phyloP scores from a whole-genome alignment of 2,329 filamentous ascomycete genomes.

The Beauveria rudraprayagi region DNA sequence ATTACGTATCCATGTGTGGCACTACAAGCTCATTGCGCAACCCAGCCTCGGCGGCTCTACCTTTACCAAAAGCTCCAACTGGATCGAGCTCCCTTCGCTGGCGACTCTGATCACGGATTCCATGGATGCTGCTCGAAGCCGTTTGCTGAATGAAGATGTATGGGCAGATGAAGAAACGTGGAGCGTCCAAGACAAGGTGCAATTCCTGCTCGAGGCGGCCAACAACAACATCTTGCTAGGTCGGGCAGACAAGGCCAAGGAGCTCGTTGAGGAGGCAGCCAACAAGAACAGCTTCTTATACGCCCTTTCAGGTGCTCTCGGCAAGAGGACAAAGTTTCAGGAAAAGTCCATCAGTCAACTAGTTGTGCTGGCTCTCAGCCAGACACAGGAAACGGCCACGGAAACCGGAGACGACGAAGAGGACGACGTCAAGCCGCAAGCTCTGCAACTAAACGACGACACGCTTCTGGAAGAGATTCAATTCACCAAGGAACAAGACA shows the following conservation, averaged over 20 bases:
- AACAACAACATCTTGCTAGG: slow-evolving; percentile 80
- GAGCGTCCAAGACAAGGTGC: slow-evolving; percentile 46
- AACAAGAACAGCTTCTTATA: slow-evolving; percentile 66
- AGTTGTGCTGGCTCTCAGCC: slow-evolving; percentile 80
- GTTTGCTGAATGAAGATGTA: slow-evolving; percentile 29
- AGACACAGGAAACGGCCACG: slow-evolving; percentile 24
- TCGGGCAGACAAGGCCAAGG: slow-evolving; percentile 64
- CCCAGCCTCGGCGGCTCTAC: slow-evolving; percentile 47
- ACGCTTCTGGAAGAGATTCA: slow-evolving; percentile 82
- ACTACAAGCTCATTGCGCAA: slow-evolving; percentile 52
- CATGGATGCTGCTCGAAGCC: slow-evolving; percentile 33
- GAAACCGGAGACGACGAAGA: slow-evolving; percentile 15
- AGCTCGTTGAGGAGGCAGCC: slow-evolving; percentile 62
- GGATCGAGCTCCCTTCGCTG: slow-evolving; percentile 51
- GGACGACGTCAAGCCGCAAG: slow-evolving; percentile 45
- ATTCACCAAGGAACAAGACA: slow-evolving; percentile 53
- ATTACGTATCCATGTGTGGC: slow-evolving; percentile 65
- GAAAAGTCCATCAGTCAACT: slow-evolving; percentile 77
- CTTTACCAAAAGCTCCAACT: slow-evolving; percentile 48
- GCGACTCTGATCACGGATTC: slow-evolving; percentile 39
- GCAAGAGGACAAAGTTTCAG: slow-evolving; percentile 77
- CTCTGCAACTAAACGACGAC: slow-evolving; percentile 80
- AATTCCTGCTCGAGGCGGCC: slow-evolving; percentile 74
- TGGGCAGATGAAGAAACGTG: slow-evolving; percentile 31
- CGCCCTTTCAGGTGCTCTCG: slow-evolving; percentile 75